Evolutionary conservation across 345 rosid genomes (phyloP).

Genomic region (Gossypium longicalyx): DNA sequence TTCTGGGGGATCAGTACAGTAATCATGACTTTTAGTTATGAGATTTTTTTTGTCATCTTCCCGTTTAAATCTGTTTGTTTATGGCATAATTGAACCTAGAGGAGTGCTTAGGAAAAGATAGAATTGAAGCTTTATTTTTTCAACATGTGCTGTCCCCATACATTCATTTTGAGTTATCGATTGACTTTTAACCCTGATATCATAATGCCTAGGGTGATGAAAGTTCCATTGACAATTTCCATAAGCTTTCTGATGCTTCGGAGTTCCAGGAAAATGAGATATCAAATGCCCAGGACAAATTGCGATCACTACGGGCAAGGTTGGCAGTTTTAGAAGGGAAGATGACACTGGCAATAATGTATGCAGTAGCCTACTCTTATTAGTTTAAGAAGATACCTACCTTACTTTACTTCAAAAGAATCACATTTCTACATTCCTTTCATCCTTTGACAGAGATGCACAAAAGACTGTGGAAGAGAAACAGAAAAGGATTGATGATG

Average conservation of each 20-base stretch:
- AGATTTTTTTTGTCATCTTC: background rate
- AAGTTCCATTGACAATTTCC: constrained; percentile 33
- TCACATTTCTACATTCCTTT: constrained; percentile 13
- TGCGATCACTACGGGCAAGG: constrained; percentile 81
- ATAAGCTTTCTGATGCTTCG: constrained; percentile 67
- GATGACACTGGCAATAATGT: constrained; percentile 79
- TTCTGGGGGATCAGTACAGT: background rate
- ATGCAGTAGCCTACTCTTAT: constrained; percentile 16
- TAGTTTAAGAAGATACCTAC: background rate
- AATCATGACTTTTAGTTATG: background rate
- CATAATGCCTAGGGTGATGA: constrained; percentile 31
- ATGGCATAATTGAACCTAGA: background rate
- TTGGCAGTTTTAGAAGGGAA: constrained; percentile 83
- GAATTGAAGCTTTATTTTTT: background rate
- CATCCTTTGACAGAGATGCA: constrained; percentile 50
- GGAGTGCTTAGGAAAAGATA: background rate
- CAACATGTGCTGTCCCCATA: background rate
- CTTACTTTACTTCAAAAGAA: constrained; percentile 8
- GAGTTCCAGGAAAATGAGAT: constrained; percentile 85
- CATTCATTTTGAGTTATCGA: constrained; percentile 20
- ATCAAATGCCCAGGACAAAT: constrained; percentile 53
- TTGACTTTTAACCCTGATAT: constrained; percentile 18
- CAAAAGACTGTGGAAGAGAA: constrained; percentile 69
- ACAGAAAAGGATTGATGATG: constrained; percentile 65
- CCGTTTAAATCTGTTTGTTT: background rate